These are phyloP conservation scores for Colletotrichum noveboracense DNA, from an alignment of 2,329 filamentous ascomycete genomes.

Conservation along the genomic window DNA sequence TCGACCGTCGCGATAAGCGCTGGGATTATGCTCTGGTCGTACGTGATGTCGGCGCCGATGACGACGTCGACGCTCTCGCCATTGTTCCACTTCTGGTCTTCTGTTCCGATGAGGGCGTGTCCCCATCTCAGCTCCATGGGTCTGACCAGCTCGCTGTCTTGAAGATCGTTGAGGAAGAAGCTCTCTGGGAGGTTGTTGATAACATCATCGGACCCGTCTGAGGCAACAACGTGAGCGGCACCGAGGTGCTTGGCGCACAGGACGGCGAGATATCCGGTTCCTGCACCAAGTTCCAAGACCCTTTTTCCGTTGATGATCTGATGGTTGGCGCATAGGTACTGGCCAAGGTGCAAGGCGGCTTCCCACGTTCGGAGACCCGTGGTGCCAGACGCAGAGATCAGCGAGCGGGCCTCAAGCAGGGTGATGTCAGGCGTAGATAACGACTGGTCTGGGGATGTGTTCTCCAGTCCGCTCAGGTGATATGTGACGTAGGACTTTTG, in stretches of 20 bases:
- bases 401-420: constrained; percentile 70
- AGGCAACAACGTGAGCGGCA: constrained; percentile 66
- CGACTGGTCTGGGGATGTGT: neutral
- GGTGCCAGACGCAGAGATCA: constrained; percentile 74
- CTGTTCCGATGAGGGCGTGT: constrained; percentile 60
- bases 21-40: constrained; percentile 69
- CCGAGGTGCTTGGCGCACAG: constrained; percentile 72
- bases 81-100: constrained; percentile 58
- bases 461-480: constrained; percentile 44
- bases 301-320: constrained; percentile 56
- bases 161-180: constrained; percentile 70
- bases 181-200: constrained; percentile 72
- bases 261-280: constrained; percentile 78
- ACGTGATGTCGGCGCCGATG: constrained; percentile 80
- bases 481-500: constrained; percentile 80
- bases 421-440: constrained; percentile 49
- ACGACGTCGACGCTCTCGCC: constrained; percentile 63
- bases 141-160: constrained; percentile 45
- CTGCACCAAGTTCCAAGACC: constrained; percentile 76
- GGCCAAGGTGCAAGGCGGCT: constrained; percentile 74
- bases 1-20: constrained; percentile 68
- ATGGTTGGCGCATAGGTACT: constrained; percentile 63
- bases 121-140: constrained; percentile 71
- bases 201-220: constrained; percentile 77
- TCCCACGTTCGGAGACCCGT: constrained; percentile 85